A percentile compares a stretch with the other conserved stretches of the same genome.
Evolutionary conservation across 495 filamentous ascomycete genomes (phyloP).

Genomic region (Tricharina praecox): DNA sequence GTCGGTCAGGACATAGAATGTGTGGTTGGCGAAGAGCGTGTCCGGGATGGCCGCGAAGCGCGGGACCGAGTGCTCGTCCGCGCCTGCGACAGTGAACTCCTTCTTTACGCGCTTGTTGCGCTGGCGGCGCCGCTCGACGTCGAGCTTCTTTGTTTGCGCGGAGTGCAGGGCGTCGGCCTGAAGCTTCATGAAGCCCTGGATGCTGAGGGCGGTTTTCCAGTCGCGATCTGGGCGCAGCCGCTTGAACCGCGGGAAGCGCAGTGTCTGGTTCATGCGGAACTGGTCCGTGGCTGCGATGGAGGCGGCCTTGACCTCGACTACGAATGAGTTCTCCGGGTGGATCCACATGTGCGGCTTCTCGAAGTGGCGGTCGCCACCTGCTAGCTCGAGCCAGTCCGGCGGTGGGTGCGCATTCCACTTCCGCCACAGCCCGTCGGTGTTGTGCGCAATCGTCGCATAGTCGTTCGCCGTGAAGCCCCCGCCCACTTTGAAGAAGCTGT

Average conservation of each 20-base stretch:
- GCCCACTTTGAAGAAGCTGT: conserved; percentile 90
- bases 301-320: conserved; percentile 81
- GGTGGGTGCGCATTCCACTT: conserved; percentile 69
- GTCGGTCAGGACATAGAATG: conserved; percentile 62
- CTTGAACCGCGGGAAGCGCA: conserved; percentile 88
- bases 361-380: conserved; percentile 53
- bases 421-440: conserved; percentile 80
- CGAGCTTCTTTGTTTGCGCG: conserved; percentile 56
- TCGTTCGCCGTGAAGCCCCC: conserved; percentile 79
- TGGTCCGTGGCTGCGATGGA: conserved; percentile 54
- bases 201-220: conserved; percentile 63
- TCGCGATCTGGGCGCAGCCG: conserved; percentile 60
- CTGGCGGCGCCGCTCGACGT: conserved; percentile 55
- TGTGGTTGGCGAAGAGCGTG: conserved; percentile 53
- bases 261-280: conserved; percentile 59
- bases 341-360: conserved; percentile 92
- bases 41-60: conserved; percentile 20
- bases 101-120: conserved; percentile 49
- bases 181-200: conserved; percentile 59
- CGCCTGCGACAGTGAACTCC: conserved; percentile 55
- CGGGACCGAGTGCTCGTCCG: not conserved
- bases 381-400: conserved; percentile 69
- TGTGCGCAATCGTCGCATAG: conserved; percentile 62
- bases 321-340: conserved; percentile 68
- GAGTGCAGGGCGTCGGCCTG: conserved; percentile 52